Conservation (phyloP, 768 basidiomycete species). For the Tephrocybe sp. region DNA sequence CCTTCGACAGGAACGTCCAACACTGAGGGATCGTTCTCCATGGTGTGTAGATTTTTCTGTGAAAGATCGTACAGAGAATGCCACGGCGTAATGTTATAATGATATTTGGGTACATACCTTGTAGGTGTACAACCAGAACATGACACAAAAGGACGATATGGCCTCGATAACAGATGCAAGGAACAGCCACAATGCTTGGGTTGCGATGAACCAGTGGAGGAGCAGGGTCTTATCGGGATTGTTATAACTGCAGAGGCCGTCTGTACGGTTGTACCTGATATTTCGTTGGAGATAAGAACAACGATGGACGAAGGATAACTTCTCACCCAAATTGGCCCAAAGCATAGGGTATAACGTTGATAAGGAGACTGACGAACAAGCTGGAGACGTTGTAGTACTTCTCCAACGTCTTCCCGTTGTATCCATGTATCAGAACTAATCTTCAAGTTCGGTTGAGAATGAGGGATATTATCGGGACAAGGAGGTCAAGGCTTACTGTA, state of each 20-base stretch:
- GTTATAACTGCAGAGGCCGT: slow-evolving; percentile 22
- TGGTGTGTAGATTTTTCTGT: no score
- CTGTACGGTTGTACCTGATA: slow-evolving; percentile 17
- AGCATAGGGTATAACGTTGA: slow-evolving; percentile 21
- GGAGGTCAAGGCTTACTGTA: slow-evolving; percentile 16
- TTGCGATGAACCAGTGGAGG: slow-evolving; percentile 24
- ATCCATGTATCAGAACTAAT: slow-evolving; percentile 22
- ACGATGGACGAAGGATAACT: not conserved
- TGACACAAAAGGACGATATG: slow-evolving; percentile 17
- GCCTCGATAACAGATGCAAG: slow-evolving; percentile 21
- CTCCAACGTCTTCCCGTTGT: slow-evolving; percentile 26
- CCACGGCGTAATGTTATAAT: no score
- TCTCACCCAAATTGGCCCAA: slow-evolving; percentile 24
- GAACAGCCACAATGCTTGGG: slow-evolving; percentile 24
- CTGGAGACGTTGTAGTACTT: slow-evolving; percentile 25
- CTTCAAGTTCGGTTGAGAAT: slow-evolving; percentile 6
- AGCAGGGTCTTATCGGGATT: slow-evolving; percentile 12
- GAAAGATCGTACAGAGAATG: no score
- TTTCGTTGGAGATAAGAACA: not conserved
- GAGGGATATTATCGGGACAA: not conserved
- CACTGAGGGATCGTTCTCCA: no score
- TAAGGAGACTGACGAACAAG: slow-evolving; percentile 12
- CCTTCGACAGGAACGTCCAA: no score
- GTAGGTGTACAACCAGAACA: slow-evolving; percentile 19
- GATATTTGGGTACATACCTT: slow-evolving; percentile 18